Conservation (phyloP, 2,329 filamentous ascomycete genomes). For the Amauroascus niger region DNA sequence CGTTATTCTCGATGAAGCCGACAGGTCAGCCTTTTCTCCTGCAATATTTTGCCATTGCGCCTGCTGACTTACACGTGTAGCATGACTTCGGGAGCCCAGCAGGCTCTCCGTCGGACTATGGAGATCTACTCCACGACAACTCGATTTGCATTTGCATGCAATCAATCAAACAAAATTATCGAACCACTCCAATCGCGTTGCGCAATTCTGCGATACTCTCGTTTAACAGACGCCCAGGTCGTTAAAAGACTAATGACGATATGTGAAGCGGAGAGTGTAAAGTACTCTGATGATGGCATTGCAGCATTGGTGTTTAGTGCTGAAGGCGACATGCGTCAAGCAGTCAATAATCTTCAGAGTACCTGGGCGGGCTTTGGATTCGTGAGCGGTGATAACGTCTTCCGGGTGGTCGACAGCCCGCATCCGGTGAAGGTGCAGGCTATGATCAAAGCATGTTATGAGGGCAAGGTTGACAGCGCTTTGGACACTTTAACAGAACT, state of each 20-base stretch:
- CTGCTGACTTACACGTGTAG: slow-evolving; percentile 29
- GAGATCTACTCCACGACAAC: slow-evolving; percentile 97
- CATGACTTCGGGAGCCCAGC: slow-evolving; percentile 95
- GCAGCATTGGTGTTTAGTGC: slow-evolving; percentile 95
- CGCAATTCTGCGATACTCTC: slow-evolving; percentile 86
- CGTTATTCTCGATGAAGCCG: slow-evolving; percentile 94
- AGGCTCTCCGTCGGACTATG: slow-evolving; percentile 91
- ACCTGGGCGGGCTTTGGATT: slow-evolving; percentile 91
- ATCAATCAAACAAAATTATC: slow-evolving; percentile 98
- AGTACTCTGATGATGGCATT: slow-evolving; percentile 85
- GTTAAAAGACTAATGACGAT: slow-evolving; percentile 87
- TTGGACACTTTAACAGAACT: slow-evolving; percentile 79
- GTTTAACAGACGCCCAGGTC: slow-evolving; percentile 84
- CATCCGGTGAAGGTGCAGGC: slow-evolving; percentile 98
- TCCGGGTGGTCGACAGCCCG: slow-evolving; percentile 91
- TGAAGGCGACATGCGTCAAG: slow-evolving; percentile 97
- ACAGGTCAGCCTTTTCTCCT: slow-evolving; percentile 46
- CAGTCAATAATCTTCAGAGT: slow-evolving; percentile 95
- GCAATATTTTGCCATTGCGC: background rate
- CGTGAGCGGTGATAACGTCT: slow-evolving; percentile 95
- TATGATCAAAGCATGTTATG: slow-evolving; percentile 95
- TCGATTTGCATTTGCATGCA: slow-evolving; percentile 94
- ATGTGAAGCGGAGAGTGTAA: slow-evolving; percentile 80
- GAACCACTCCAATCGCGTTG: slow-evolving; percentile 96
- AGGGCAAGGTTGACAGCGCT: slow-evolving; percentile 79